Conservation (phyloP, 2,329 filamentous ascomycete genomes). For the Clarireedia hainanense region DNA sequence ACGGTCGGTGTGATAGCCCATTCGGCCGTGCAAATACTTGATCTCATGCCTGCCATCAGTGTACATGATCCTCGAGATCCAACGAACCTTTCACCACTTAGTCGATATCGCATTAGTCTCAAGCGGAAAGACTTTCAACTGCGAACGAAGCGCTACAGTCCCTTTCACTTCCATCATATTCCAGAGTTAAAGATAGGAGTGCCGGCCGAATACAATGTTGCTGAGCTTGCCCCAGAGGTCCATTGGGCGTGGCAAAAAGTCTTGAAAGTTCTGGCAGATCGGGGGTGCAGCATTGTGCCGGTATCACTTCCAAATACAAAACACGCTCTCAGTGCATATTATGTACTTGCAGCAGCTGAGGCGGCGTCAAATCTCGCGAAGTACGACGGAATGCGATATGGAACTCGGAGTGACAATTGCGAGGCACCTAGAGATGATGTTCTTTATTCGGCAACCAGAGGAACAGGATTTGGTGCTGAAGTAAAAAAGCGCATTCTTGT, state of each 20-base stretch:
- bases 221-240: conserved; percentile 65
- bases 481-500: conserved; percentile 81
- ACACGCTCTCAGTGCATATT: conserved; percentile 86
- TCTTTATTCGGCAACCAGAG: conserved; percentile 70
- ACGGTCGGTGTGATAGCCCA: conserved; percentile 58
- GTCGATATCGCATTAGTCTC: conserved; percentile 31
- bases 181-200: conserved; percentile 41
- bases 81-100: conserved; percentile 43
- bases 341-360: conserved; percentile 89
- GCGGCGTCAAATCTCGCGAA: conserved; percentile 94
- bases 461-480: conserved; percentile 70
- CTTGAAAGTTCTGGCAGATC: conserved; percentile 48
- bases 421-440: conserved; percentile 49
- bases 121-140: background rate
- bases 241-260: conserved; percentile 60
- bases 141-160: background rate
- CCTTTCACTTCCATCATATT: background rate
- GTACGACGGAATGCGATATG: conserved; percentile 95
- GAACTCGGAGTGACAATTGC: conserved; percentile 35
- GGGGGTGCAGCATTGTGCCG: conserved; percentile 66
- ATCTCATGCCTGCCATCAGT: conserved; percentile 20
- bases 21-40: conserved; percentile 31
- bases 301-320: conserved; percentile 78
- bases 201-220: conserved; percentile 78
- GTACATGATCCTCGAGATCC: conserved; percentile 32